Evolutionary conservation across 495 filamentous ascomycete species (phyloP).

Genomic region (Neurospora cerealis): DNA sequence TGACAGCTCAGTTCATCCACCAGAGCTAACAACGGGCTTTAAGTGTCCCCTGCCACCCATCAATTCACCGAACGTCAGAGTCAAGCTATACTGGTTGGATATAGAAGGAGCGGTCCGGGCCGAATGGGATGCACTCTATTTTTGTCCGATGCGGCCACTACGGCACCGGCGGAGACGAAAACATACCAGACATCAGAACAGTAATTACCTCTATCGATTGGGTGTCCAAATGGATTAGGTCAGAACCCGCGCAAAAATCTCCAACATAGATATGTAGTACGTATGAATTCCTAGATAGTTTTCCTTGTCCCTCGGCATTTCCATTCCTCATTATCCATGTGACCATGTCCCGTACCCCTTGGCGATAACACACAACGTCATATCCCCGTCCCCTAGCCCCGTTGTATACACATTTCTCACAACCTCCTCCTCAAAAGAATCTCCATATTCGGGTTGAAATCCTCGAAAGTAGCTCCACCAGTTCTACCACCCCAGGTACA

Average conservation of each 20-base stretch:
- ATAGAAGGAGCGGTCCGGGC: background rate
- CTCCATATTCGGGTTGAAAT: background rate
- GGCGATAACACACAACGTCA: background rate
- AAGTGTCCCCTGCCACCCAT: background rate
- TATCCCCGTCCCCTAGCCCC: background rate
- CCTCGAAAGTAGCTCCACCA: background rate
- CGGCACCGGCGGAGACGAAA: background rate
- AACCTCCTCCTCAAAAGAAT: background rate
- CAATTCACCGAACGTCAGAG: background rate
- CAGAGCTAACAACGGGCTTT: background rate
- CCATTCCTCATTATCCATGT: background rate
- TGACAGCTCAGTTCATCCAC: background rate
- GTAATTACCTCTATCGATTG: background rate
- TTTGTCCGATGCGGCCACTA: background rate
- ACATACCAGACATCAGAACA: background rate
- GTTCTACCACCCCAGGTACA: background rate
- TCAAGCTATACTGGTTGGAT: background rate
- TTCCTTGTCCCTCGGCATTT: background rate
- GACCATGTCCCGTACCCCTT: background rate
- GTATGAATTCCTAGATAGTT: background rate
- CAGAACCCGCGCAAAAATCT: background rate
- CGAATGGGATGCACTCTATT: background rate
- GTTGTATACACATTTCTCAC: background rate
- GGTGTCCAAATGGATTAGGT: background rate
- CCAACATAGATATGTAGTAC: too few relatives aligned